A percentile compares a stretch with the other conserved stretches of the same genome.
Conservation (phyloP, 202 grass and related monocot species). For the Dendrocalamus latiflorus region DNA sequence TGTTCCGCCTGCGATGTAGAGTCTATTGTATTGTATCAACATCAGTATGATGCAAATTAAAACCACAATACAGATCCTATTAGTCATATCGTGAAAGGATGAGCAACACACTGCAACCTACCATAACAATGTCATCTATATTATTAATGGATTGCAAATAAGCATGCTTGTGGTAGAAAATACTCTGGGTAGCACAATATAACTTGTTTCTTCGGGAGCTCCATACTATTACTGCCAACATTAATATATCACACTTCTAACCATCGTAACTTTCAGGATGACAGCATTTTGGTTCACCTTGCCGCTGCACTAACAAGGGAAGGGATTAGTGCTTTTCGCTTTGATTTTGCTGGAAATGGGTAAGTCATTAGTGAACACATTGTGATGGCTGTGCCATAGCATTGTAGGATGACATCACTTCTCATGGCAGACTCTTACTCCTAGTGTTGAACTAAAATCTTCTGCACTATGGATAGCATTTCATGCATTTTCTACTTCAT, state of each 20-base stretch:
- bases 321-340: constrained; percentile 45
- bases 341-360: constrained; percentile 99
- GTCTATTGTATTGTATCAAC: not conserved
- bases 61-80: not conserved
- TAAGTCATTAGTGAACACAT: constrained; percentile 30
- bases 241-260: not conserved
- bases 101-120: not conserved
- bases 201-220: not conserved
- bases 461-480: not conserved
- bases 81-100: not conserved
- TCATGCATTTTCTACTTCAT: not conserved
- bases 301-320: constrained; percentile 41
- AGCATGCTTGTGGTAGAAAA: not conserved
- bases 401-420: not conserved
- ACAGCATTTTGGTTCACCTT: constrained; percentile 62
- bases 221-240: not conserved
- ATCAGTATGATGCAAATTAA: not conserved
- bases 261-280: constrained; percentile 49
- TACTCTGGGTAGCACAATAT: not conserved
- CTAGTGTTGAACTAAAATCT: not conserved
- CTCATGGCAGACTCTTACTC: not conserved
- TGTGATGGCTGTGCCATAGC: not conserved
- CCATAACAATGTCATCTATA: not conserved
- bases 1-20: not conserved
- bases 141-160: not conserved